phyloP scores from a whole-genome alignment of 805 yeast species.

The Kurtzmaniella fragi region DNA sequence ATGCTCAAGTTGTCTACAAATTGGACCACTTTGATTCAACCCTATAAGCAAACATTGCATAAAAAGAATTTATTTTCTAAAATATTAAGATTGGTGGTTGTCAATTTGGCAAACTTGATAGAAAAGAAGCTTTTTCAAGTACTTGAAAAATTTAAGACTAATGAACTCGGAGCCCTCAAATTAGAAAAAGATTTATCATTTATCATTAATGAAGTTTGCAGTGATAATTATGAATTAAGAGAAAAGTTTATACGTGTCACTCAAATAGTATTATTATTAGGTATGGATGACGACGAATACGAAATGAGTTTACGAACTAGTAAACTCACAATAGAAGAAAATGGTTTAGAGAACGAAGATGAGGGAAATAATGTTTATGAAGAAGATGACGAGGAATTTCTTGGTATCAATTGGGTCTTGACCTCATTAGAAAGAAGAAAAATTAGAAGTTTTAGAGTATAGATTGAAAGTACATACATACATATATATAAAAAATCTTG shows the following conservation, averaged over 20 bases:
- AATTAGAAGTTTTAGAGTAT: conserved; percentile 55
- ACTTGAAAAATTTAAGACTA: conserved; percentile 53
- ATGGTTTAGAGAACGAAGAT: conserved; percentile 24
- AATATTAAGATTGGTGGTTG: conserved; percentile 46
- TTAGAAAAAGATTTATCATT: conserved; percentile 77
- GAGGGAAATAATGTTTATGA: conserved; percentile 32
- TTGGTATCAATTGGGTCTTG: conserved; percentile 61
- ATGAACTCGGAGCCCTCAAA: conserved; percentile 77
- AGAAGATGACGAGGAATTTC: conserved; percentile 19
- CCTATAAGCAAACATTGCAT: conserved; percentile 58
- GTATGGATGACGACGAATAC: conserved; percentile 66
- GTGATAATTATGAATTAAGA: conserved; percentile 65
- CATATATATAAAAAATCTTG: not conserved
- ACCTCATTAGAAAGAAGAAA: conserved; percentile 69
- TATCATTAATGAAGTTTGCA: conserved; percentile 70
- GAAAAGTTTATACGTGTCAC: conserved; percentile 78
- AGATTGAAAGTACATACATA: conserved; percentile 7
- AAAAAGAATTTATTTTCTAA: conserved; percentile 44
- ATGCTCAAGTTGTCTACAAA: conserved; percentile 48
- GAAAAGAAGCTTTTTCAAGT: conserved; percentile 67
- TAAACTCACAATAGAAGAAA: conserved; percentile 8
- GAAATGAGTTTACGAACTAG: conserved; percentile 25
- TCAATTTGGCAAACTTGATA: conserved; percentile 48
- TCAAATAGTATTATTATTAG: conserved; percentile 76
- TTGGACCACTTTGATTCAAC: conserved; percentile 63